Base-by-base conservation (phyloP, 192 early-diverging fungal genomes). In the Coemansia sp. region DNA sequence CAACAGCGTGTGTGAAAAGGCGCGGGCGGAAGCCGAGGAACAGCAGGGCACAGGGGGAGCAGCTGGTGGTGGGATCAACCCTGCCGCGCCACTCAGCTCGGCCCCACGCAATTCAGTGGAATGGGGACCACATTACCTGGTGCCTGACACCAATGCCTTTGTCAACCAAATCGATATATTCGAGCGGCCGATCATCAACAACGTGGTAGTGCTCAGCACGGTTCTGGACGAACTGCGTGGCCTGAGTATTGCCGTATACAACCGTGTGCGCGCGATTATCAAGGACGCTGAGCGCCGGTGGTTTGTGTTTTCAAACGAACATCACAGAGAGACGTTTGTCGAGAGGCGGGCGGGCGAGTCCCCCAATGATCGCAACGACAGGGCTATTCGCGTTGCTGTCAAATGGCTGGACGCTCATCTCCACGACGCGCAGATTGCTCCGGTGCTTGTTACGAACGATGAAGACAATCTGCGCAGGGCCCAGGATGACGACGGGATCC, bases 121-220 rank as follows among this genome's bases (percentile, higher is more conserved):
- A 18, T 84, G 86, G 58, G 72, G 68, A 5, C 85, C 87, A 5
- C 91, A 96, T 74, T 95, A 89, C 61, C 68, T 99, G 43, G 80
- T 99, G 22, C 94, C 95, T 9, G 98, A 99, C 76, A 99, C 98
- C 63, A 99, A 99, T 78, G 91, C 96, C 8, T 89, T 94, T 63
- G 86, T 92, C 76, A 91, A 92, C 76, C 93, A 94, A 76, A 94
- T 99, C 69, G 97, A 99, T 78, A 84, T 98, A 18, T 88, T 99
- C 69, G 95, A 96, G 76, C 93, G 97, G 61, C 73, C 86, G 37
- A 88, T 89, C 49, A 90, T 98, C 73, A 87, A 88, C 52, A 86
- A 99, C 70, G 93, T 99, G 16, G 88, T 99, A 65, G 87, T 99
- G 10, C 82, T 97, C 21, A 93, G 95, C 76, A 99, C 97, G 0